Base-by-base conservation (phyloP, 2,329 filamentous ascomycete genomes). In the Stylonectria norvegica region DNA sequence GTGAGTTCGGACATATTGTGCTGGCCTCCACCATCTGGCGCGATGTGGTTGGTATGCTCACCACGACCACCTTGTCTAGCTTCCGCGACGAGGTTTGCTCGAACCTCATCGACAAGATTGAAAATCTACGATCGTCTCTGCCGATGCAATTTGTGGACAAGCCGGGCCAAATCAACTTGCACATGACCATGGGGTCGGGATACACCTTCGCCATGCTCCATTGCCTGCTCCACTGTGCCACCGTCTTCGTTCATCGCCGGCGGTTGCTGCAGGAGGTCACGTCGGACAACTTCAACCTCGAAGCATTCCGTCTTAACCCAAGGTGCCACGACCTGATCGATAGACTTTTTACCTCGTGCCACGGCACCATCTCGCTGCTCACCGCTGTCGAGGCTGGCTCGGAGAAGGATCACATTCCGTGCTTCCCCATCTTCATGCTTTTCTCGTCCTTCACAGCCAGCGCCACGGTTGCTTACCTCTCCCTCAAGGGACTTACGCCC, bases 171-270 rank as follows among this genome's bases (percentile, higher is more conserved):
- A 77, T 81, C 56, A 76, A 73, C 53, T 65, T 80, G 5, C 78
- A 81, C 59, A 79, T 81, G 55, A 80, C 78, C 15, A 81, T 81
- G 78, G 78, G 78, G 23, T 79, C 76, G 31, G 78, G 78, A 40
- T 78, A 76, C 52, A 80, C 76, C 0, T 81, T 78, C 55, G 76
- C 78, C 47, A 78, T 81, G 74, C 69, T 81, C 36, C 78, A 81
- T 59, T 79, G 74, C 41, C 70, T 81, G 16, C 66, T 81, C 15
- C 76, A 81, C 56, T 80, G 76, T 52, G 74, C 76, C 8, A 77
- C 74, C 19, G 75, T 81, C 47, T 80, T 81, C 57, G 73, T 80
- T 33, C 76, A 79, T 55, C 75, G 78, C 7, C 75, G 78, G 17
- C 71, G 75, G 34, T 73, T 81, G 27, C 65, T 81, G 30, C 77